Evolutionary conservation across 257 asterid species (phyloP), one percentile per base, ranked within the genome.

Genomic region (Lithospermum erythrorhizon): DNA sequence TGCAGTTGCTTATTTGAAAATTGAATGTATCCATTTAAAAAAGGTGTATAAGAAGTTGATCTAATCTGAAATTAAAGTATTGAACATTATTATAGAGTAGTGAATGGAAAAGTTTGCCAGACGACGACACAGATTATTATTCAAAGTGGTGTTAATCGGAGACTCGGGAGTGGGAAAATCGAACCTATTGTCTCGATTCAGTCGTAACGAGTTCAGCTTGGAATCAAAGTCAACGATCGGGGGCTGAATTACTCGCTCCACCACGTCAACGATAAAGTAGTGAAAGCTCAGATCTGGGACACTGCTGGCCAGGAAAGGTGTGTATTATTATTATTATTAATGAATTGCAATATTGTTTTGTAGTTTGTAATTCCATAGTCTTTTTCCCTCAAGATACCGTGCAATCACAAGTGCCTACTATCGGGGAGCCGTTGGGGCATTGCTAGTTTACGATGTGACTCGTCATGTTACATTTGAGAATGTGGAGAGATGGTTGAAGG

Each of bases 391-490:
- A 61, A 84, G 93, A 69, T 84, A 84, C 68, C 93, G 93, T 61
- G 93, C 93, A 35, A 84, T 84, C 64, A 84, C 93, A 1, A 84
- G 93, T 77, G 93, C 93, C 59, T 84, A 84, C 73, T 84, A 84
- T 61, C 81, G 88, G 51, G 93, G 93, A 63, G 89, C 93, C 23
- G 87, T 81, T 60, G 87, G 91, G 27, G 87, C 91, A 45, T 73
- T 83, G 83, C 76, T 83, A 21, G 86, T 84, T 22, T 84, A 81
- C 56, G 93, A 84, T 55, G 84, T 81, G 27, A 84, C 93, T 6
- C 88, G 93, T 21, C 93, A 81, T 35, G 93, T 82, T 16, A 84
- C 93, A 21, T 84, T 79, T 30, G 93, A 84, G 68, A 84, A 84
- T 23, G 86, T 84, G 1, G 93, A 84, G 83, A 81, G 93, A 71